These are phyloP conservation scores for Populus ilicifolia DNA, from an alignment of 345 rosid genomes.

Conservation along the genomic window DNA sequence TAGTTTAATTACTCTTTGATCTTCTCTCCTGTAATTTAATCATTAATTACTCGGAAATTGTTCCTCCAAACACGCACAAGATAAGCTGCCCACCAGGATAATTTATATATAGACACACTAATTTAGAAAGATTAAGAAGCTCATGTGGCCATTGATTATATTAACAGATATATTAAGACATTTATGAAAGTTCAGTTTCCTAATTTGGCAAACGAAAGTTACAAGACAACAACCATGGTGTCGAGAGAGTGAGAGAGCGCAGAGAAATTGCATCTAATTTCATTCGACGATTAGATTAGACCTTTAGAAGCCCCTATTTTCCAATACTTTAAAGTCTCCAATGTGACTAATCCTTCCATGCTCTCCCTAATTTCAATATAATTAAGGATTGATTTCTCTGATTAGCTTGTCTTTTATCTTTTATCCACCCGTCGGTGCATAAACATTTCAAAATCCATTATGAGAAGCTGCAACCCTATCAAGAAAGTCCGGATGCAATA, in stretches of 20 bases:
- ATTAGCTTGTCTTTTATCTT: neutral
- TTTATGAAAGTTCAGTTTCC: too few relatives aligned
- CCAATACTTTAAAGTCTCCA: neutral
- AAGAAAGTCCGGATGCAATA: neutral
- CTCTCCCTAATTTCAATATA: neutral
- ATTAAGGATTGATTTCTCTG: neutral
- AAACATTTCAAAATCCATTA: neutral
- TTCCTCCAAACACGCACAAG: constrained; percentile 2
- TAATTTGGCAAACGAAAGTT: too few relatives aligned
- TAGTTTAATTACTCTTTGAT: constrained; percentile 12
- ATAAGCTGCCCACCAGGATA: neutral
- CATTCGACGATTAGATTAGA: too few relatives aligned
- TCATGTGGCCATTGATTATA: neutral
- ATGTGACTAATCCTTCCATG: neutral
- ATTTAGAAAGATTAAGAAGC: neutral
- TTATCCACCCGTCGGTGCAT: neutral
- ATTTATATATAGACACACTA: neutral
- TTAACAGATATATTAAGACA: neutral
- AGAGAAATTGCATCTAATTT: too few relatives aligned
- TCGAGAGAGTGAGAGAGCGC: too few relatives aligned
- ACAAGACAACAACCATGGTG: too few relatives aligned
- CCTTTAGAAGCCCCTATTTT: neutral
- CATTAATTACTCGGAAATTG: constrained; percentile 18
- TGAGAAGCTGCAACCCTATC: neutral
- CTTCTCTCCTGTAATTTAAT: constrained; percentile 2